Percentiles rank a stretch among this genome's conserved stretches.
These are phyloP conservation scores for Cladosporium sp. DNA, from an alignment of 2,329 filamentous ascomycete genomes.

Conservation along the genomic window DNA sequence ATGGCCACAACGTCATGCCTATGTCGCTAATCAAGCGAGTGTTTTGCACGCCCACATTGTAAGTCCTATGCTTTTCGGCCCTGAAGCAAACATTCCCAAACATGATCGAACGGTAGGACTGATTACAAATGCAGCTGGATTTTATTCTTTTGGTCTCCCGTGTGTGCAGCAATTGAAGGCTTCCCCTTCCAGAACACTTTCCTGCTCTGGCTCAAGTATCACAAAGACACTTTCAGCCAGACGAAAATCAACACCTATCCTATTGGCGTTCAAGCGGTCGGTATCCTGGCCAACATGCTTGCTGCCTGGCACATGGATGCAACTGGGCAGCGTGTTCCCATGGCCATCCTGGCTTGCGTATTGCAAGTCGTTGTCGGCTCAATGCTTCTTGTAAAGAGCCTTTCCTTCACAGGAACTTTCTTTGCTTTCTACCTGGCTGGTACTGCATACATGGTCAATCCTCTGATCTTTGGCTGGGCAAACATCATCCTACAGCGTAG, in stretches of 20 bases:
- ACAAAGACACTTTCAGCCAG: constrained; percentile 34
- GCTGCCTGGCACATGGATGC: constrained; percentile 42
- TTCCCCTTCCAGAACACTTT: constrained; percentile 33
- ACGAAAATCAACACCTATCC: constrained; percentile 58
- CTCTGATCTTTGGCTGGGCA: constrained; percentile 43
- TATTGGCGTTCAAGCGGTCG: constrained; percentile 57
- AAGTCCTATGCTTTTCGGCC: not conserved
- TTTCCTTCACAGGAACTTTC: constrained; percentile 38
- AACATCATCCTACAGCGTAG: constrained; percentile 41
- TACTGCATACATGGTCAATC: constrained; percentile 45
- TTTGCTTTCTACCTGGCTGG: constrained; percentile 43
- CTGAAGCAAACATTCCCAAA: not conserved
- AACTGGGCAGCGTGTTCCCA: constrained; percentile 34
- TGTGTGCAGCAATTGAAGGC: constrained; percentile 40
- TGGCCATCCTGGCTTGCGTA: constrained; percentile 37
- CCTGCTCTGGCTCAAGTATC: constrained; percentile 35
- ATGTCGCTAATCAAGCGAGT: constrained; percentile 4
- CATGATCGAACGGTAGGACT: not conserved
- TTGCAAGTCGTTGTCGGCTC: constrained; percentile 39
- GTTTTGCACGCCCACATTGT: not conserved
- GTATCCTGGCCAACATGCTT: constrained; percentile 52
- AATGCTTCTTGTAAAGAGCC: constrained; percentile 28
- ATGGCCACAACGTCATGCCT: constrained; percentile 1
- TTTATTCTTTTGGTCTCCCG: constrained; percentile 41
- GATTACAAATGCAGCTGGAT: constrained; percentile 36